A percentile compares a stretch with the other conserved stretches of the same genome.
Conservation (phyloP, 148 eudicot species). For the Camellia japonica region DNA sequence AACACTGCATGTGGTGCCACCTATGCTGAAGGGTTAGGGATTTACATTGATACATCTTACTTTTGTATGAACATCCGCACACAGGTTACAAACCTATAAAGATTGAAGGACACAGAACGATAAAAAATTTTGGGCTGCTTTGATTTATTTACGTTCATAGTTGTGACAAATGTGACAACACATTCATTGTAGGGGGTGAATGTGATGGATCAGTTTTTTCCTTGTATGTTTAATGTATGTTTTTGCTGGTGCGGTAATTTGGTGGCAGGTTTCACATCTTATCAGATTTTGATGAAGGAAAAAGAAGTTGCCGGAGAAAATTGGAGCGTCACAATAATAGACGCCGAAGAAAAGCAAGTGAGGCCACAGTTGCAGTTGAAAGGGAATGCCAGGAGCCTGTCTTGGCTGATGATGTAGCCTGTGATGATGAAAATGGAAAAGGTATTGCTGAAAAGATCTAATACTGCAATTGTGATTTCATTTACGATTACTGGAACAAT, state of each 20-base stretch:
- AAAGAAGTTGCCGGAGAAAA: constrained; percentile 95
- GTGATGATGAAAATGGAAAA: constrained; percentile 64
- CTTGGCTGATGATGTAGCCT: constrained; percentile 52
- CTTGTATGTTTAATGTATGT: background rate
- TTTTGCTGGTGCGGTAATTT: constrained; percentile 16
- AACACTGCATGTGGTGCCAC: too few relatives aligned
- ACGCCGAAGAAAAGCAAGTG: constrained; percentile 75
- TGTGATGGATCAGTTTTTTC: background rate
- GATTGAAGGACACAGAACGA: background rate
- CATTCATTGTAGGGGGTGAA: background rate
- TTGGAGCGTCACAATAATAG: constrained; percentile 92
- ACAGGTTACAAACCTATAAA: background rate
- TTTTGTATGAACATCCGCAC: background rate
- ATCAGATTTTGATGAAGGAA: constrained; percentile 95
- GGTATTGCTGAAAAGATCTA: constrained; percentile 33
- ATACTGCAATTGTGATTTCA: background rate
- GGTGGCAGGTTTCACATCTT: constrained; percentile 80
- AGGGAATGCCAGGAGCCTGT: constrained; percentile 46
- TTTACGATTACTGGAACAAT: background rate
- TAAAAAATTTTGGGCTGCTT: background rate
- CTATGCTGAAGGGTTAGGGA: background rate
- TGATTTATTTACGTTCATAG: background rate
- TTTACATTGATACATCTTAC: background rate
- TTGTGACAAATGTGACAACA: background rate
- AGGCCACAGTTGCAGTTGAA: constrained; percentile 43